Conservation (phyloP, 2,329 filamentous ascomycete genomes). For the Didymella keratinophila region DNA sequence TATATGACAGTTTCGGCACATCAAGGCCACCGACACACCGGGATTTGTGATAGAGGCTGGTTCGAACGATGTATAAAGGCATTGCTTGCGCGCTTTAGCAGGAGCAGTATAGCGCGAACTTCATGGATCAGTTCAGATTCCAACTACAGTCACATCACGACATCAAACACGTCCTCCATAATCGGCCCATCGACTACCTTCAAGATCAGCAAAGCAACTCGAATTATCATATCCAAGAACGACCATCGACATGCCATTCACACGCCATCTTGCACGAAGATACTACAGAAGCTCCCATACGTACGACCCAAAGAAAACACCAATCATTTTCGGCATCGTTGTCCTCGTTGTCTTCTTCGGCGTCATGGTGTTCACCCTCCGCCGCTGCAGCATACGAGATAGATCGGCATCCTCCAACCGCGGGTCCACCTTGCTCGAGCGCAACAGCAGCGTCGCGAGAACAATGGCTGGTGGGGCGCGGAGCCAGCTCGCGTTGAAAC, state of each 20-base stretch:
- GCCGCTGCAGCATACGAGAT: neutral
- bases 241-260: neutral
- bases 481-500: neutral
- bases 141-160: neutral
- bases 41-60: neutral
- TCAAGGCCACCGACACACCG: neutral
- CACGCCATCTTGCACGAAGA: neutral
- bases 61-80: constrained; percentile 4
- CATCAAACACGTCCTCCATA: constrained; percentile 15
- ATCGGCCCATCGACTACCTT: neutral
- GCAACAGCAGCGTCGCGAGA: neutral
- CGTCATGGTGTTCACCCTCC: neutral
- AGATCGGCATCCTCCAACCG: neutral
- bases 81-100: neutral
- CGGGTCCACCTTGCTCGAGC: neutral
- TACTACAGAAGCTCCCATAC: neutral
- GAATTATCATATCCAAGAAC: neutral
- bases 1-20: neutral
- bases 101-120: neutral
- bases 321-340: neutral
- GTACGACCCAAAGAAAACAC: neutral
- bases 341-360: neutral
- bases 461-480: neutral
- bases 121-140: constrained; percentile 6
- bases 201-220: neutral